Evolutionary conservation across 345 rosid species (phyloP), one percentile per base, ranked within the genome.

Genomic region (Hibiscus tridactylites): DNA sequence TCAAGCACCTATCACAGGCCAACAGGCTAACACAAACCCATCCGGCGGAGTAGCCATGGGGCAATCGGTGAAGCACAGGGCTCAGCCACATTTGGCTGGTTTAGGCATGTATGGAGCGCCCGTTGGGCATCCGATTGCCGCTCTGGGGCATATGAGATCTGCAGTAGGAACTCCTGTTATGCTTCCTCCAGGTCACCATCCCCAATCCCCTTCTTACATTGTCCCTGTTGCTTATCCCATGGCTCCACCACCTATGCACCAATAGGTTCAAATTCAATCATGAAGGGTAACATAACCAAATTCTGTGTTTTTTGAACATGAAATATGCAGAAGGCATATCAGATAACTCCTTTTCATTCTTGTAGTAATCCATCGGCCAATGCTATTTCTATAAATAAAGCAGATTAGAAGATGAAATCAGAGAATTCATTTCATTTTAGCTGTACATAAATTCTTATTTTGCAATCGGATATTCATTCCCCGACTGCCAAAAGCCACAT

Each of bases 151-250:
- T 53, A 81, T 89, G 86, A 89, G 81, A 19, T 85, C 98, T 31
- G 95, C 87, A 2, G 91, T 90, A 47, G 98, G 98, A 67, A 90
- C 95, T 70, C 98, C 98, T 0, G 91, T 92, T 42, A 90, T 92
- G 96, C 90, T 92, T 75, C 96, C 96, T 52, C 86, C 93, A 15
- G 83, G 85, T 39, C 85, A 80, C 58, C 79, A 46, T 73, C 96
- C 60, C 0, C 96, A 50, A 13, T 50, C 76, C 76, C 88, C 89
- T 76, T 85, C 90, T 21, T 87, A 87, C 80, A 76, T 80, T 21
- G 79, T 88, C 42, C 96, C 90, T 0, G 81, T 86, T 59, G 90
- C 89, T 73, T 92, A 87, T 67, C 88, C 96, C 0, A 81, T 88
- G 68, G 84, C 96, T 52, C 83, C 93, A 0, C 91, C 82, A 2